Base-by-base conservation (phyloP, 192 early-diverging fungal species). In the Rhizophagus prolifer region DNA sequence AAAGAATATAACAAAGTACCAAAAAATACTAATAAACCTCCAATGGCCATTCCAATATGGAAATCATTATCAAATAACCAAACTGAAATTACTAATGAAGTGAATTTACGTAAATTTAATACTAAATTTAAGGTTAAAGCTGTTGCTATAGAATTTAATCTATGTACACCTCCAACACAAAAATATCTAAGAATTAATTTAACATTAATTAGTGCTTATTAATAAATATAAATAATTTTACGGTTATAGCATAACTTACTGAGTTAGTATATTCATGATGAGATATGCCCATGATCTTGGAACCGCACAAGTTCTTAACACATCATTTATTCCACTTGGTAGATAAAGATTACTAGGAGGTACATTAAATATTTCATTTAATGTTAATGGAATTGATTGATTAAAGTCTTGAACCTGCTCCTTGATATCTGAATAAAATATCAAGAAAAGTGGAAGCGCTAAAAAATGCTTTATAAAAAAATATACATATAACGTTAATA, bases 91-190 rank as follows among this genome's bases (percentile, higher is more conserved):
- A 94, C 71, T 41, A 97, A 80, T 25, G 92, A 93, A 13, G 92
- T 90, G 47, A 95, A 91, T 80, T 97, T 97, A 28, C 95, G 90
- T 25, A 97, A 77, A 63, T 92, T 94, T 19, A 97, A 85, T 9
- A 97, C 91, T 12, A 97, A 86, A 76, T 95, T 97, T 30, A 96
- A 81, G 0, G 95, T 95, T 8, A 97, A 84, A 13, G 94, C 90
- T 21, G 93, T 84, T 3, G 93, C 89, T 79, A 95, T 82, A 2
- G 93, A 88, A 4, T 91, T 92, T 79, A 97, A 81, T 30, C 89
- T 85, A 65, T 95, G 92, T 1, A 97, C 95, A 8, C 94, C 95
- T 38, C 94, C 90, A 6, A 95, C 92, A 72, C 95, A 97, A 58
- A 95, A 86, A 84, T 93, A 91, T 85, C 88, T 90, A 26, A 14